Percentiles rank a stretch among this genome's conserved stretches.
phyloP scores from a whole-genome alignment of 140 eudicot species.

The Artemisia princeps region DNA sequence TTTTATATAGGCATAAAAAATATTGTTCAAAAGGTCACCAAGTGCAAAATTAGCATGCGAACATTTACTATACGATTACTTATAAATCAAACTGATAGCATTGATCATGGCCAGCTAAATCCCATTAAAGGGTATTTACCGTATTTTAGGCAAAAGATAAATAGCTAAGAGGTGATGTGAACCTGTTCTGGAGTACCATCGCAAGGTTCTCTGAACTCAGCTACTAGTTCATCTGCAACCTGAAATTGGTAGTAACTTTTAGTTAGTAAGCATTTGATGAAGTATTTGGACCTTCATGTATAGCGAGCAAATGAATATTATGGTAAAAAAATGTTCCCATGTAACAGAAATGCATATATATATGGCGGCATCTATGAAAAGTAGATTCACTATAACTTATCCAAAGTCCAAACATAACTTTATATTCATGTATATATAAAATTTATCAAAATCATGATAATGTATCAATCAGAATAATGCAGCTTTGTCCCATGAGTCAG shows the following conservation, averaged over 20 bases:
- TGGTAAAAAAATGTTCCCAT: too few relatives aligned
- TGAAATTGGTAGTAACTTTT: constrained; percentile 1
- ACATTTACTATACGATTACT: neutral
- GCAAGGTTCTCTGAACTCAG: constrained; percentile 42
- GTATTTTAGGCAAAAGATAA: neutral
- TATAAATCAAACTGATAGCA: neutral
- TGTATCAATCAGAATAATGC: neutral
- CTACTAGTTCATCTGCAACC: constrained; percentile 69
- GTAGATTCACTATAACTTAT: neutral
- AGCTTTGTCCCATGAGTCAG: neutral
- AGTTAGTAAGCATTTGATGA: too few relatives aligned
- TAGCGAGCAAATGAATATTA: neutral
- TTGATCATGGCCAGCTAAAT: neutral
- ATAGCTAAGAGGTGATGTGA: neutral
- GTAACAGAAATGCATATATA: neutral
- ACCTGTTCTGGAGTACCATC: constrained; percentile 50
- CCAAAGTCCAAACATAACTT: neutral
- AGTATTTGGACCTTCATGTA: neutral
- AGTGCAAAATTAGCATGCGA: neutral
- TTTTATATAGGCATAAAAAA: neutral
- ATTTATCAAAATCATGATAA: too few relatives aligned
- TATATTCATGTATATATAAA: neutral
- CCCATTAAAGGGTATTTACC: neutral
- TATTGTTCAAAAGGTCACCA: too few relatives aligned
- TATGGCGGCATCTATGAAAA: neutral